Percentiles rank a stretch among this genome's conserved stretches.
These are phyloP conservation scores for Rhodocollybia butyracea DNA, from an alignment of 768 basidiomycete species.

Conservation along the genomic window DNA sequence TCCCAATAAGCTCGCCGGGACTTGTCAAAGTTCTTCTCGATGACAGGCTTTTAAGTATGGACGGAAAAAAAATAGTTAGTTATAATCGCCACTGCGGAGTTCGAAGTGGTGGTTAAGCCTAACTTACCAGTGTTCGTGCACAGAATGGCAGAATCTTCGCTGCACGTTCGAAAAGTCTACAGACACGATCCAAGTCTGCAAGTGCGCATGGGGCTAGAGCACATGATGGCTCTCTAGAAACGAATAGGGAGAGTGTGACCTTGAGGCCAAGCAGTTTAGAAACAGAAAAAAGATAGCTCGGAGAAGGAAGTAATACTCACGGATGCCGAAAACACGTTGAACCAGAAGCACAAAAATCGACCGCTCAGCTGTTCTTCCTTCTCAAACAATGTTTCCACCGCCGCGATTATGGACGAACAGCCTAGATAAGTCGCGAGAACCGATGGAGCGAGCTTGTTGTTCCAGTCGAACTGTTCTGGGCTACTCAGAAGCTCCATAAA, in stretches of 20 bases:
- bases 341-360: constrained; percentile 72
- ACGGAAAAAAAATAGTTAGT: background rate
- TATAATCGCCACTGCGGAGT: background rate
- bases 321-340: constrained; percentile 69
- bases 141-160: constrained; percentile 59
- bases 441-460: constrained; percentile 64
- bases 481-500: constrained; percentile 64
- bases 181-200: constrained; percentile 56
- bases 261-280: too few species aligned
- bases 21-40: constrained; percentile 54
- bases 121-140: constrained; percentile 53
- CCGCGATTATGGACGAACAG: constrained; percentile 54
- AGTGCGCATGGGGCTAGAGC: constrained; percentile 58
- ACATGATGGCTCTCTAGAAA: constrained; percentile 58
- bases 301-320: constrained; percentile 33
- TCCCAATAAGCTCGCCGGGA: constrained; percentile 43
- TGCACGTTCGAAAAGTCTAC: constrained; percentile 54
- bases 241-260: constrained; percentile 65
- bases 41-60: constrained; percentile 39
- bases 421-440: constrained; percentile 67
- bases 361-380: constrained; percentile 59
- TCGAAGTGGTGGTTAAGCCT: background rate
- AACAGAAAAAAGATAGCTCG: background rate
- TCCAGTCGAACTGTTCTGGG: constrained; percentile 50
- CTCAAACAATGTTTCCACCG: constrained; percentile 52